Conservation (phyloP, 495 filamentous ascomycete genomes). For the Evansstolkia leycettana region DNA sequence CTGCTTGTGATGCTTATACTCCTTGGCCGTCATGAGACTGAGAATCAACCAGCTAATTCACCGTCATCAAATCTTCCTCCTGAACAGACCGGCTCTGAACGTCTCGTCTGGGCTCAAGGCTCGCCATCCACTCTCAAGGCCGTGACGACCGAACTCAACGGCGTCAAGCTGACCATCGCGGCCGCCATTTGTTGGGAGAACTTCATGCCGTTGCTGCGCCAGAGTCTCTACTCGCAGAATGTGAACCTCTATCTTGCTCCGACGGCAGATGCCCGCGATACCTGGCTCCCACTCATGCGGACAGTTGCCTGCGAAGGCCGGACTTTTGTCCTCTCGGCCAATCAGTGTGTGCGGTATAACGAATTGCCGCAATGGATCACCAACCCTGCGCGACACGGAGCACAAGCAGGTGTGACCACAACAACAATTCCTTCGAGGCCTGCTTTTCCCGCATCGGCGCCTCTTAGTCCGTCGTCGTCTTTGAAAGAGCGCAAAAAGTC, state of each 20-base stretch:
- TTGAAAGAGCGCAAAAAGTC: conserved; percentile 12
- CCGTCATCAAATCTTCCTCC: no score
- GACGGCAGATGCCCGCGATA: conserved; percentile 75
- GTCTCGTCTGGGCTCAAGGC: conserved; percentile 84
- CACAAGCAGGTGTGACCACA: no score
- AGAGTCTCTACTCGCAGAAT: conserved; percentile 78
- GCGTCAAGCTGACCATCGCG: conserved; percentile 63
- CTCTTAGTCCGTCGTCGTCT: background rate
- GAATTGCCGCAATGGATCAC: conserved; percentile 48
- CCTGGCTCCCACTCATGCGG: conserved; percentile 72
- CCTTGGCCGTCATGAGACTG: background rate
- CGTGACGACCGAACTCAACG: conserved; percentile 66
- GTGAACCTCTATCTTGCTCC: conserved; percentile 89
- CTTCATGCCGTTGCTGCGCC: conserved; percentile 80
- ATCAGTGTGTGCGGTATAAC: conserved; percentile 59
- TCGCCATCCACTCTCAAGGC: conserved; percentile 70
- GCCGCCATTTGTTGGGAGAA: conserved; percentile 97
- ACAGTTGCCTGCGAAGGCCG: conserved; percentile 73
- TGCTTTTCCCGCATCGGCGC: no score
- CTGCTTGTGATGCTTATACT: background rate
- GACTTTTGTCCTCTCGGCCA: conserved; percentile 76
- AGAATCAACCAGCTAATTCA: background rate
- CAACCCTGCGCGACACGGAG: conserved; percentile 6
- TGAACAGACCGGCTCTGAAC: conserved; percentile 61
- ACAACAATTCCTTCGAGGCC: no score